Evolutionary conservation across 169 alveolate genomes (phyloP).

Genomic region (Eimeria maxima): DNA sequence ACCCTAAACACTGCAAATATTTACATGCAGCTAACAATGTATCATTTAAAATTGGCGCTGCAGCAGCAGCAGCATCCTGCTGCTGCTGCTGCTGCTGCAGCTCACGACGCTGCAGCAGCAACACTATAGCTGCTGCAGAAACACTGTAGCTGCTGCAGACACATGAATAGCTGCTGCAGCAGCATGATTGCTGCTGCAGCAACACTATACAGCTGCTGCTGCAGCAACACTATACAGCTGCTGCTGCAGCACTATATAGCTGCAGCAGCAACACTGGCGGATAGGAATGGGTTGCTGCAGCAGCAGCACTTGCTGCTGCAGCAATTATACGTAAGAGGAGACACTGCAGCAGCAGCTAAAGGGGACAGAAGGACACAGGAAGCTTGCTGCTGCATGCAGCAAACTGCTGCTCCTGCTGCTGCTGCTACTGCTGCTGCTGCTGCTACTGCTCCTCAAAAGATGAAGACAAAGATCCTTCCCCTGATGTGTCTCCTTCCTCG

Average conservation of each 20-base stretch:
- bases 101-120: neutral
- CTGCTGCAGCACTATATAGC: too few relatives aligned
- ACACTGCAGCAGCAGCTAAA: neutral
- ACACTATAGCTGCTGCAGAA: too few relatives aligned
- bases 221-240: neutral
- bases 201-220: neutral
- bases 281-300: too few relatives aligned
- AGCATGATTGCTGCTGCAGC: neutral
- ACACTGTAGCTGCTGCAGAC: too few relatives aligned
- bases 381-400: too few relatives aligned
- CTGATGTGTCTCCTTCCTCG: neutral
- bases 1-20: too few relatives aligned
- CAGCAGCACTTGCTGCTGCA: slow-evolving; percentile 33
- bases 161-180: slow-evolving; percentile 2
- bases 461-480: too few relatives aligned
- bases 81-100: slow-evolving; percentile 28
- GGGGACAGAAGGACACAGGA: too few relatives aligned
- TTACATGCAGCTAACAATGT: too few relatives aligned
- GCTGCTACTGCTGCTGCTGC: slow-evolving; percentile 24
- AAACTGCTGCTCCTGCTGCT: too few relatives aligned
- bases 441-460: neutral
- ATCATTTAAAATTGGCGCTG: too few relatives aligned
- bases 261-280: neutral
- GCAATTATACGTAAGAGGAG: neutral
- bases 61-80: too few relatives aligned